Conservation (phyloP, 441 rosid species). For the Iberis amara region DNA sequence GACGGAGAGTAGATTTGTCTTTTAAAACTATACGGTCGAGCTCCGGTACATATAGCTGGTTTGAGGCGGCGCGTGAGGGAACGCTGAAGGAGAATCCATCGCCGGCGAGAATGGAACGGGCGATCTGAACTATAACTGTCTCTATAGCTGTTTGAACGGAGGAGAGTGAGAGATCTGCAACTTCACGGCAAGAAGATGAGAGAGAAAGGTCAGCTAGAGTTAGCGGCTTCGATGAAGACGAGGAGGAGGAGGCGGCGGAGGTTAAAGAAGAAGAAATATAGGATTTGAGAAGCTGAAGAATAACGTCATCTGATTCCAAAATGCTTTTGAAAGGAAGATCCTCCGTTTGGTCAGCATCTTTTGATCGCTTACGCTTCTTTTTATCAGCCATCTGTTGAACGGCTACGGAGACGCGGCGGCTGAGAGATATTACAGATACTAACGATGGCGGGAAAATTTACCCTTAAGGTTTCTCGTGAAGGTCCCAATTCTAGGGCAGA, state of each 20-base stretch:
- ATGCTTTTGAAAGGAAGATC: slow-evolving; percentile 64
- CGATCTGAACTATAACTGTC: slow-evolving; percentile 54
- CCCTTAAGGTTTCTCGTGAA: not conserved
- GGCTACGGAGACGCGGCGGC: slow-evolving; percentile 27
- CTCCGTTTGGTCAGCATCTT: slow-evolving; percentile 37
- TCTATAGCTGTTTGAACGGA: slow-evolving; percentile 80
- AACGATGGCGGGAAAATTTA: slow-evolving; percentile 32
- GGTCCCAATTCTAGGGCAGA: slow-evolving; percentile 12
- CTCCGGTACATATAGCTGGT: slow-evolving; percentile 93
- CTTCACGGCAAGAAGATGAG: slow-evolving; percentile 70
- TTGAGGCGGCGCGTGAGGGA: slow-evolving; percentile 88
- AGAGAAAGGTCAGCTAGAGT: slow-evolving; percentile 80
- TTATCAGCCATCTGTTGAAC: slow-evolving; percentile 42
- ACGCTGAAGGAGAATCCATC: slow-evolving; percentile 80
- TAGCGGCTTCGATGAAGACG: slow-evolving; percentile 53
- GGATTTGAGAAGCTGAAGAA: slow-evolving; percentile 50
- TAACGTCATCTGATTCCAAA: slow-evolving; percentile 57
- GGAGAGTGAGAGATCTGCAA: slow-evolving; percentile 71
- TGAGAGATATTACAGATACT: slow-evolving; percentile 23
- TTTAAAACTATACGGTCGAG: slow-evolving; percentile 95
- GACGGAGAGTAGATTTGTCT: slow-evolving; percentile 88
- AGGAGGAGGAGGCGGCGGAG: slow-evolving; percentile 37
- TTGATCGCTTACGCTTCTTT: slow-evolving; percentile 67
- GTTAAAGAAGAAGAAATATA: slow-evolving; percentile 29
- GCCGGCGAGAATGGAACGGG: slow-evolving; percentile 78